Evolutionary conservation across 2,329 filamentous ascomycete genomes (phyloP), one percentile per base, ranked within the genome.

Genomic region (Colletotrichum chlorophyti): DNA sequence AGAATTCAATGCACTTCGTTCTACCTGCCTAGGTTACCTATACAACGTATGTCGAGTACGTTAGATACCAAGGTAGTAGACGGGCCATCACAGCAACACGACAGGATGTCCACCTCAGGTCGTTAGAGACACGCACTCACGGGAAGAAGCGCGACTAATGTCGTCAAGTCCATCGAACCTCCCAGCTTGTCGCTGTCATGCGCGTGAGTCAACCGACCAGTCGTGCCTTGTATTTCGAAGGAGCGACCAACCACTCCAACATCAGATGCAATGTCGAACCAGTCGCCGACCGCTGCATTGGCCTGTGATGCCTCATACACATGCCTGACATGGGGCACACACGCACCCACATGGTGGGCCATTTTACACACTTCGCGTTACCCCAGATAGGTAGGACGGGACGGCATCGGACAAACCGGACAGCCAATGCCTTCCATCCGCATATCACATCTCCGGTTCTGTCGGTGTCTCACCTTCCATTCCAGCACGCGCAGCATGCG

Each of bases 191-290:
- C 23, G 45, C 51, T 41, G 43, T 57, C 57, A 57, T 60, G 51
- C 45, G 57, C 57, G 29, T 40, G 57, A 57, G 57, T 57, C 52
- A 50, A 60, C 34, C 11, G 37, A 57, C 43, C n/a, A 26, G 31
- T 17, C 23, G 14, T 15, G n/a, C 35, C 23, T 49, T 14, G 32
- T 57, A 40, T 57, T 60, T 50, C 34, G 21, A 32, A 57, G 45
- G 26, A 29, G 19, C 14, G 42, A 32, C 26, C 26, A 32, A 21
- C 45, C 45, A 34, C 23, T 14, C 37, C 23, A 40, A 38, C 26
- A 45, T 60, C 51, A 41, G 57, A 57, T 32, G 57, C 32, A 45
- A 41, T 34, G 32, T 50, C 52, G 23, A 35, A 26, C 37, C 51
- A 55, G 55, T 29, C 26, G 35, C 23, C 23, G 27, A 21, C 17